Evolutionary conservation across 805 yeast genomes (phyloP).

Genomic region (Candida schatavii): DNA sequence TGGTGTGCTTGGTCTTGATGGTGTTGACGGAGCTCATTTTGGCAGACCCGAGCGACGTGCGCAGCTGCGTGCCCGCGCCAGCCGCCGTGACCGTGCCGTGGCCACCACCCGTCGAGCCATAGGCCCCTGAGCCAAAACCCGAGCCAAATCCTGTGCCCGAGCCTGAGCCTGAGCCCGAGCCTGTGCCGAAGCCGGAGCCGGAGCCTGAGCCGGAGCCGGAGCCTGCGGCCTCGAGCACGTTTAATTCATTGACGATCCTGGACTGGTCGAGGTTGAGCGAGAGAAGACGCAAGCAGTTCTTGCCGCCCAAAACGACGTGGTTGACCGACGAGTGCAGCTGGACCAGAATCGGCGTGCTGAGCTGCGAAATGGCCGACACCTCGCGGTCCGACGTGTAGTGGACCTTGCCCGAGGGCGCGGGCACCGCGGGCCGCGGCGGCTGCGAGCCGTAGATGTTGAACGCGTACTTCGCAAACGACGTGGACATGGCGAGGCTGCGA

Average conservation of each 20-base stretch:
- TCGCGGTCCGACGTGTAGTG: constrained; percentile 26
- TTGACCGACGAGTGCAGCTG: not conserved
- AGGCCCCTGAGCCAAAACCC: not conserved
- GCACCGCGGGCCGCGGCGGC: too few species aligned
- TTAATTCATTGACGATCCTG: constrained; percentile 31
- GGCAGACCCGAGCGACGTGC: constrained; percentile 6
- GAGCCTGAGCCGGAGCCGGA: constrained; percentile 15
- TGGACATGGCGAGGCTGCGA: too few species aligned
- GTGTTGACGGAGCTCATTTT: constrained; percentile 38
- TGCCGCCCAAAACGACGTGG: constrained; percentile 41
- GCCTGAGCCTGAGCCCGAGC: not conserved
- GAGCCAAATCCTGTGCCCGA: not conserved
- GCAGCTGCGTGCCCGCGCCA: constrained; percentile 1
- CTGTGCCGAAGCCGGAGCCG: constrained; percentile 13
- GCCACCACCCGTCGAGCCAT: not conserved
- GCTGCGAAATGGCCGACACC: constrained; percentile 22
- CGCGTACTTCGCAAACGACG: constrained; percentile 60
- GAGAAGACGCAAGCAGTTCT: constrained; percentile 36
- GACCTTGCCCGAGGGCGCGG: constrained; percentile 10
- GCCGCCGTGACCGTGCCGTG: constrained; percentile 3
- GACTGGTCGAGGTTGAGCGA: constrained; percentile 30
- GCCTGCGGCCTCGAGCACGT: constrained; percentile 26
- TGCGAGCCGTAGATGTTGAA: constrained; percentile 58
- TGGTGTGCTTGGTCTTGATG: constrained; percentile 29
- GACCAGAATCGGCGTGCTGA: constrained; percentile 11